These are phyloP conservation scores for Coelastrella sp. DNA, from an alignment of 139 green algal species.

Conservation along the genomic window DNA sequence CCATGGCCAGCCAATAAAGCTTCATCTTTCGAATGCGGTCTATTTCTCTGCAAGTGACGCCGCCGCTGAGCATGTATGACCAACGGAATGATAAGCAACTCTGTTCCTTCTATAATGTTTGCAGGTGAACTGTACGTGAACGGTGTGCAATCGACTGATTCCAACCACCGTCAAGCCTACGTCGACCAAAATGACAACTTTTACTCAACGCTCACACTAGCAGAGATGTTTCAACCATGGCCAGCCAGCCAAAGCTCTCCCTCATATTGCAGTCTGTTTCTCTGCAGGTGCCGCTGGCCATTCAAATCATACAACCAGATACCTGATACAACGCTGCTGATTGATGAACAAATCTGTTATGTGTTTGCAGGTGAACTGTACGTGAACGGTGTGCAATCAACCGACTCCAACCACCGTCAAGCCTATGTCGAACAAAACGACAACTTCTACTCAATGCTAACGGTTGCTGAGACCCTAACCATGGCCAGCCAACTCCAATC, in stretches of 20 bases:
- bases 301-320: no score
- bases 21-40: no score
- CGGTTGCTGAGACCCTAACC: slow-evolving; percentile 77
- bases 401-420: slow-evolving; percentile 52
- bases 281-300: no score
- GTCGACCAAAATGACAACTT: slow-evolving; percentile 96
- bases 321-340: no score
- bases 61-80: no score
- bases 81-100: no score
- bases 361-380: slow-evolving; percentile 13
- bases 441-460: slow-evolving; percentile 93
- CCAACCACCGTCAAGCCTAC: slow-evolving; percentile 74
- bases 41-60: no score
- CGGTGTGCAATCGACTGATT: slow-evolving; percentile 17
- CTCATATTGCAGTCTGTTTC: no score
- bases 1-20: slow-evolving; percentile 78
- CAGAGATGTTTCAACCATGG: slow-evolving; percentile 86
- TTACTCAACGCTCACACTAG: slow-evolving; percentile 84
- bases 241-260: slow-evolving; percentile 79
- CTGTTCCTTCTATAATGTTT: no score
- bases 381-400: slow-evolving; percentile 29
- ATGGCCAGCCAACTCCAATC: slow-evolving; percentile 84
- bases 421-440: slow-evolving; percentile 96
- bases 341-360: not conserved
- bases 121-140: slow-evolving; percentile 36